These are phyloP conservation scores for Talaromyces albobiverticillius DNA, from an alignment of 2,329 filamentous ascomycete genomes.

Conservation along the genomic window DNA sequence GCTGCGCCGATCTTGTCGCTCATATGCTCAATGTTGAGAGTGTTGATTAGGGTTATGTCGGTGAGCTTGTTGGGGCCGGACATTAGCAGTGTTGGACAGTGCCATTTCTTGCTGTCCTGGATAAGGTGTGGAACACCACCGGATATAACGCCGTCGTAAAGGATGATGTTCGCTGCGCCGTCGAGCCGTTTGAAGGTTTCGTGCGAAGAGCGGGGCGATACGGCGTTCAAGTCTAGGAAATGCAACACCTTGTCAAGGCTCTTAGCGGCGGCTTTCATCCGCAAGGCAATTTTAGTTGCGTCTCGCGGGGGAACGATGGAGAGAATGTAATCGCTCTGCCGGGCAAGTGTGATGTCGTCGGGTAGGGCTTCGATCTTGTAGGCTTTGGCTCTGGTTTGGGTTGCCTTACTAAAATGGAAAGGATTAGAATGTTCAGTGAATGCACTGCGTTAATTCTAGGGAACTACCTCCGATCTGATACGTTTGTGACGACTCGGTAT, in stretches of 20 bases:
- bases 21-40: constrained; percentile 52
- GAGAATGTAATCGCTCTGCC: not conserved
- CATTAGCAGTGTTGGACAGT: not conserved
- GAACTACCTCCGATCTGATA: not conserved
- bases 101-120: not conserved
- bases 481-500: not conserved
- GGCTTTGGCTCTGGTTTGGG: not conserved
- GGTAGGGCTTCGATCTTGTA: not conserved
- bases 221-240: not conserved
- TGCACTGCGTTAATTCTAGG: too few species aligned
- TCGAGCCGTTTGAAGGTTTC: not conserved
- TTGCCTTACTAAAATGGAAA: not conserved
- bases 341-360: not conserved
- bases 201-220: not conserved
- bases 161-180: not conserved
- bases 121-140: not conserved
- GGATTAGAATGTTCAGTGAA: too few species aligned
- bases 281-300: not conserved
- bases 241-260: not conserved
- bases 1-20: constrained; percentile 53
- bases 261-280: not conserved
- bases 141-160: not conserved
- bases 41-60: not conserved
- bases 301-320: not conserved
- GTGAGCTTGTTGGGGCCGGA: not conserved